phyloP scores from a whole-genome alignment of 257 asterid species.

The Echites panduratus region DNA sequence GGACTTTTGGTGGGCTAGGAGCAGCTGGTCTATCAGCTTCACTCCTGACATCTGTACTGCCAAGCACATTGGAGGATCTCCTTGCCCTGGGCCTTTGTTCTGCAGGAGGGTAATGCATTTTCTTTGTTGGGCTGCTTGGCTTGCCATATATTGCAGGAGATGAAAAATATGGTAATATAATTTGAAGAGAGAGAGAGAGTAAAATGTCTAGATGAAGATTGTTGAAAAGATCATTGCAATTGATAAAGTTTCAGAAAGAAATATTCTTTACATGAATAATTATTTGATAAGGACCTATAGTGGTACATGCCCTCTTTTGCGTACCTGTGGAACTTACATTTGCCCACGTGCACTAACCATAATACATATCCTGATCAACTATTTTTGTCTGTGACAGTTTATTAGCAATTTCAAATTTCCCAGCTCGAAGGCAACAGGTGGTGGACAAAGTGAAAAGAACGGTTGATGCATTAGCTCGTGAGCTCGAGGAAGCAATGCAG shows the following conservation, averaged over 20 bases:
- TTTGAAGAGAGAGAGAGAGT: neutral
- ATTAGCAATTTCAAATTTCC: slow-evolving; percentile 77
- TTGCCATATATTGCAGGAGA: neutral
- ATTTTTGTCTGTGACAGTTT: slow-evolving; percentile 35
- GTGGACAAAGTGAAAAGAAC: slow-evolving; percentile 71
- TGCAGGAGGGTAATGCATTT: slow-evolving; percentile 74
- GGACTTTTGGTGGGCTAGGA: slow-evolving; percentile 84
- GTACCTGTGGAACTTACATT: neutral
- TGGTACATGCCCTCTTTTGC: neutral
- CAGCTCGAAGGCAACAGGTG: slow-evolving; percentile 55
- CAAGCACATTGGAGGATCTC: slow-evolving; percentile 82
- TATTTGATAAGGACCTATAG: neutral
- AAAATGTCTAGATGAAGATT: neutral
- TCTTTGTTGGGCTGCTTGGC: slow-evolving; percentile 6
- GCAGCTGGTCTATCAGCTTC: slow-evolving; percentile 96
- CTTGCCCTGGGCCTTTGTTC: slow-evolving; percentile 96
- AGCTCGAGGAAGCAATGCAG: slow-evolving; percentile 79
- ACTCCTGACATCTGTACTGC: slow-evolving; percentile 82
- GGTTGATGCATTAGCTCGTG: slow-evolving; percentile 72
- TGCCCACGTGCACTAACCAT: neutral
- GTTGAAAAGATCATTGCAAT: neutral
- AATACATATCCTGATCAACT: slow-evolving; percentile 15
- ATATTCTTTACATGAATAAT: neutral
- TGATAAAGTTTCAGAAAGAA: neutral
- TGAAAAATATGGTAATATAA: neutral